These are phyloP conservation scores for Yamadazyma laniorum DNA, from an alignment of 805 yeast species.

Conservation along the genomic window DNA sequence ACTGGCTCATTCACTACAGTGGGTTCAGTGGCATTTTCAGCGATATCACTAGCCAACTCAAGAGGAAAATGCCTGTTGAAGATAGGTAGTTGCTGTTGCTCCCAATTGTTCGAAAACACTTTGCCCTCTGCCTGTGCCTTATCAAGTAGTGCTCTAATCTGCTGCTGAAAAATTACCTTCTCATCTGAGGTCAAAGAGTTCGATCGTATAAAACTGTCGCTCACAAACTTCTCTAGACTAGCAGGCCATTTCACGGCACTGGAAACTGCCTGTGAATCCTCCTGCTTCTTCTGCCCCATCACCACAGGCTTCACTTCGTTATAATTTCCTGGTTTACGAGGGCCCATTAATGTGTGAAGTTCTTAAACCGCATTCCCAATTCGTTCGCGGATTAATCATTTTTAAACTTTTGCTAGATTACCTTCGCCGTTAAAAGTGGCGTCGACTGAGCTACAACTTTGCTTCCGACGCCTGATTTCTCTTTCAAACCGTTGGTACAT, in stretches of 20 bases:
- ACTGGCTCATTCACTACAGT: not conserved
- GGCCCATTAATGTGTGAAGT: no score
- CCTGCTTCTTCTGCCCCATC: not conserved
- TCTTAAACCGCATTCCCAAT: no score
- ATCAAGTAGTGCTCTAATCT: conserved; percentile 49
- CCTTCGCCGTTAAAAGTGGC: no score
- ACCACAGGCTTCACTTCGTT: conserved; percentile 9
- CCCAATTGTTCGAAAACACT: conserved; percentile 56
- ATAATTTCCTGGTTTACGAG: not conserved
- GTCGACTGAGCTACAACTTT: no score
- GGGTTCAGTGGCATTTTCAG: not conserved
- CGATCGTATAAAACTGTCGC: conserved; percentile 43
- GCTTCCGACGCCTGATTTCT: no score
- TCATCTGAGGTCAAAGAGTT: conserved; percentile 29
- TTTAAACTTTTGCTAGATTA: no score
- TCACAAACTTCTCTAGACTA: conserved; percentile 51
- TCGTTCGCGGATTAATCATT: no score
- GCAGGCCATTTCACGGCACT: conserved; percentile 60
- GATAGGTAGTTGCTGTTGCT: conserved; percentile 47
- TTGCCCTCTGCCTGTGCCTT: conserved; percentile 44
- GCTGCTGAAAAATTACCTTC: conserved; percentile 43
- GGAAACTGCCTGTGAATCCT: no score
- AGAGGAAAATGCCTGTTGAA: conserved; percentile 17
- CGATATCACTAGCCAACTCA: not conserved
- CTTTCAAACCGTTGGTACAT: no score